phyloP scores from a whole-genome alignment of 805 yeast species.

The Priceomyces medius region DNA sequence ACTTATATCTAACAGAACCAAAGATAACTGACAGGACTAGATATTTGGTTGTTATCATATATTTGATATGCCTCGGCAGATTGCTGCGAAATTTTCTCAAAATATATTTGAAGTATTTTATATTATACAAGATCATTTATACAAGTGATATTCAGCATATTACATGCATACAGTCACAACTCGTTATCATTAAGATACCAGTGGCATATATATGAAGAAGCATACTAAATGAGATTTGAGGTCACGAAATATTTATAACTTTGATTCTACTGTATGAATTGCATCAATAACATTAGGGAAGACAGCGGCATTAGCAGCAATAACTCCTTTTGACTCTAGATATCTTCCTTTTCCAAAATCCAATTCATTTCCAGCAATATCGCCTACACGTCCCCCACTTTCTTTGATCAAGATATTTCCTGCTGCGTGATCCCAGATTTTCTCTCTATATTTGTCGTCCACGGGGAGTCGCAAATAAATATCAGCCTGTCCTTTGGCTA shows the following conservation, averaged over 20 bases:
- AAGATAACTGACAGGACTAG: too few species aligned
- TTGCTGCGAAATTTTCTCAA: slow-evolving; percentile 3
- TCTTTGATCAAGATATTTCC: slow-evolving; percentile 85
- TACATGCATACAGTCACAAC: too few species aligned
- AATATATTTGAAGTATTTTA: background rate
- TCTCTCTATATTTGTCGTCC: slow-evolving; percentile 74
- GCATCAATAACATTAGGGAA: slow-evolving; percentile 52
- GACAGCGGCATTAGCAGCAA: slow-evolving; percentile 64
- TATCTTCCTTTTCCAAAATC: slow-evolving; percentile 87
- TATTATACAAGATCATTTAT: too few species aligned
- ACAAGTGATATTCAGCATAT: too few species aligned
- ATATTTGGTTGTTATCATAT: too few species aligned
- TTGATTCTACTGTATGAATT: slow-evolving; percentile 36
- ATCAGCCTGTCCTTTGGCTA: slow-evolving; percentile 90
- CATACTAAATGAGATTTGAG: too few species aligned
- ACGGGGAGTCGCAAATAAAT: slow-evolving; percentile 87
- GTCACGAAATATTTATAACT: too few species aligned
- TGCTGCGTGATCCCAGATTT: slow-evolving; percentile 99
- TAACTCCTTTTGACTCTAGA: slow-evolving; percentile 83
- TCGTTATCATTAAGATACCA: too few species aligned
- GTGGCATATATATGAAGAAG: too few species aligned
- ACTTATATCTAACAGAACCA: too few species aligned
- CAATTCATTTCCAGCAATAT: slow-evolving; percentile 66
- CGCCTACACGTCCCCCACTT: slow-evolving; percentile 90
- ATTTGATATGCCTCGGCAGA: slow-evolving; percentile 1